phyloP scores from a whole-genome alignment of 2,329 filamentous ascomycete species.

The Colletotrichum trifolii region DNA sequence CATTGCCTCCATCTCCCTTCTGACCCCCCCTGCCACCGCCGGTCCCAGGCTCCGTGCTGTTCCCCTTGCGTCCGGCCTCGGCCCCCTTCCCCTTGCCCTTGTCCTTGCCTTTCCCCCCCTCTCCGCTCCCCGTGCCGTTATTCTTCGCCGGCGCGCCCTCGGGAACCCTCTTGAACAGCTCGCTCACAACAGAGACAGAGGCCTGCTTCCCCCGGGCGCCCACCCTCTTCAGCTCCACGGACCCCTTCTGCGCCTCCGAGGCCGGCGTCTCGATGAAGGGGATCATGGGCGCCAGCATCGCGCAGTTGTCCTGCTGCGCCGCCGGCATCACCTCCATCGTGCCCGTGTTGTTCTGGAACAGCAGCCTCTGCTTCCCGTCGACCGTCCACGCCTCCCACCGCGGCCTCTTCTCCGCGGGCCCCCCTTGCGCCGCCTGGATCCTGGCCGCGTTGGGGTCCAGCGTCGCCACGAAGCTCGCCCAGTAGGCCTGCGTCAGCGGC shows the following conservation, averaged over 20 bases:
- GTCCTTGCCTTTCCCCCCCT: background rate
- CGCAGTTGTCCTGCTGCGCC: slow-evolving; percentile 39
- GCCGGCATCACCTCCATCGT: slow-evolving; percentile 52
- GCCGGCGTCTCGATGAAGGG: slow-evolving; percentile 39
- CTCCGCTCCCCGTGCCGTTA: background rate
- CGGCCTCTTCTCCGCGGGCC: slow-evolving; percentile 47
- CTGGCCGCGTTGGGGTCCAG: slow-evolving; percentile 72
- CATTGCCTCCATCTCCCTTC: background rate
- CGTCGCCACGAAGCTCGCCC: slow-evolving; percentile 76
- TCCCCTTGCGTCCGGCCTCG: background rate
- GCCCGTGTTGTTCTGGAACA: slow-evolving; percentile 54
- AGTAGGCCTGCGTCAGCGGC: slow-evolving; percentile 74
- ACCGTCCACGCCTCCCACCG: slow-evolving; percentile 59
- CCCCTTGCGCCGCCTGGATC: slow-evolving; percentile 43
- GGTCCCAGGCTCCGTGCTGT: background rate
- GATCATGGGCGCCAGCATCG: slow-evolving; percentile 40
- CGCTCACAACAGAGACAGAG: background rate
- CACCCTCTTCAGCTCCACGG: slow-evolving; percentile 36
- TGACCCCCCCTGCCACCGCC: background rate
- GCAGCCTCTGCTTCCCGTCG: slow-evolving; percentile 49
- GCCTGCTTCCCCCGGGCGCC: background rate
- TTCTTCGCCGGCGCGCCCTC: background rate
- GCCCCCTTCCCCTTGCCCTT: slow-evolving; percentile 1
- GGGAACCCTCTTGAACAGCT: background rate
- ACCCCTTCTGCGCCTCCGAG: slow-evolving; percentile 22